These are phyloP conservation scores for Ophiostoma angusticollis DNA, from an alignment of 2,329 filamentous ascomycete species.

Conservation along the genomic window DNA sequence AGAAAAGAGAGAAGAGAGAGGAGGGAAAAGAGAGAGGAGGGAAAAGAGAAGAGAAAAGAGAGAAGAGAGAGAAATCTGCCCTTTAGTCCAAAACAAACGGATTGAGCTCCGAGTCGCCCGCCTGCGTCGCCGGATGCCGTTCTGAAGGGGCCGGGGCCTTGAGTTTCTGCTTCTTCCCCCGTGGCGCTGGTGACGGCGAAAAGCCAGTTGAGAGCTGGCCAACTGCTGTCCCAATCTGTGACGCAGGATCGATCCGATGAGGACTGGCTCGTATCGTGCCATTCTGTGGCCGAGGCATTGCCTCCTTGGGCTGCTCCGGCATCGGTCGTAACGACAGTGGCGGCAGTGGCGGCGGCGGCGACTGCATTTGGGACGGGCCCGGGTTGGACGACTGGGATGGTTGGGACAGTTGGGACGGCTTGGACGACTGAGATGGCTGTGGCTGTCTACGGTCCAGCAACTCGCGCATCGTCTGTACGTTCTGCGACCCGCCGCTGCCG, in stretches of 20 bases:
- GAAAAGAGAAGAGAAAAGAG: not conserved
- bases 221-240: not conserved
- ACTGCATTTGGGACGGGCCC: not conserved
- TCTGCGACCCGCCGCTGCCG: constrained; percentile 1
- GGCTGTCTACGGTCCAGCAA: constrained; percentile 6
- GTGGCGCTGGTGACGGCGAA: too few relatives aligned
- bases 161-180: too few relatives aligned
- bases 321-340: too few relatives aligned
- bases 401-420: not conserved
- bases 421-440: too few relatives aligned
- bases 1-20: not conserved
- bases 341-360: too few relatives aligned
- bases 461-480: constrained; percentile 6
- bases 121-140: not conserved
- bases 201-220: too few relatives aligned
- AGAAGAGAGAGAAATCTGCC: not conserved
- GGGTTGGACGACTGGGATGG: not conserved
- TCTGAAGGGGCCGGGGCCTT: too few relatives aligned
- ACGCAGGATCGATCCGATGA: not conserved
- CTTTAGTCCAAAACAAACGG: constrained; percentile 10
- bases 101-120: constrained; percentile 3
- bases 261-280: too few relatives aligned
- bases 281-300: too few relatives aligned
- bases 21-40: not conserved
- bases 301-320: too few relatives aligned